These are phyloP conservation scores for Davidsoniella australis DNA, from an alignment of 2,329 filamentous ascomycete species.

Conservation along the genomic window DNA sequence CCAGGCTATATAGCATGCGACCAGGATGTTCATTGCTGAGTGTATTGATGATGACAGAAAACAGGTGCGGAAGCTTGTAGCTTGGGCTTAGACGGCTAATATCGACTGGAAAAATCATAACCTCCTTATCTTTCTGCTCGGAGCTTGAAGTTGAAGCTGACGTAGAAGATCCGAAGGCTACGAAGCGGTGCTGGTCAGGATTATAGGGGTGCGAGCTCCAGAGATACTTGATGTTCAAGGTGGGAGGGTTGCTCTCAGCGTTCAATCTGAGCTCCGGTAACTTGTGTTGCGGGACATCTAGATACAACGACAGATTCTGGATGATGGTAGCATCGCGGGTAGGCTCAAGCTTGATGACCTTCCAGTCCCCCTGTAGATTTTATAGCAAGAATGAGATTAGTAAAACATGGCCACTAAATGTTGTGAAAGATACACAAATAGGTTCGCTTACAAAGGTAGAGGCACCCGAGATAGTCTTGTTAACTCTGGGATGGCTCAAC, in stretches of 20 bases:
- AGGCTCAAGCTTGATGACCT: no score
- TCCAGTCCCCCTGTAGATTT: no score
- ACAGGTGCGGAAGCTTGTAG: conserved; percentile 2
- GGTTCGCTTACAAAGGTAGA: no score
- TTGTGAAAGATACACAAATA: no score
- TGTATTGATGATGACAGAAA: background rate
- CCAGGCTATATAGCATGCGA: background rate
- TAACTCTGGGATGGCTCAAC: background rate
- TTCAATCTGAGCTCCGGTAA: background rate
- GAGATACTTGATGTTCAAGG: background rate
- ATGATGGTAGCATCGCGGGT: no score
- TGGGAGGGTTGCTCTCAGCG: background rate
- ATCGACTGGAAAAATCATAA: background rate
- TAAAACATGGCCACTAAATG: no score
- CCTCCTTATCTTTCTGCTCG: no score
- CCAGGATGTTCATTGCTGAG: background rate
- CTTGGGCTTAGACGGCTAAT: background rate
- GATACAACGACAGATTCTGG: no score
- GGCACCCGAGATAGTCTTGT: background rate
- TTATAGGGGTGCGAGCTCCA: background rate
- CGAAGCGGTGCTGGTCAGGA: background rate
- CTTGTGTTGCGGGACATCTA: no score
- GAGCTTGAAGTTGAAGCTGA: no score
- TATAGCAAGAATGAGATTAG: no score
- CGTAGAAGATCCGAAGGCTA: no score